These are phyloP conservation scores for Saccharomycopsis amapae DNA, from an alignment of 805 yeast species.

Conservation along the genomic window DNA sequence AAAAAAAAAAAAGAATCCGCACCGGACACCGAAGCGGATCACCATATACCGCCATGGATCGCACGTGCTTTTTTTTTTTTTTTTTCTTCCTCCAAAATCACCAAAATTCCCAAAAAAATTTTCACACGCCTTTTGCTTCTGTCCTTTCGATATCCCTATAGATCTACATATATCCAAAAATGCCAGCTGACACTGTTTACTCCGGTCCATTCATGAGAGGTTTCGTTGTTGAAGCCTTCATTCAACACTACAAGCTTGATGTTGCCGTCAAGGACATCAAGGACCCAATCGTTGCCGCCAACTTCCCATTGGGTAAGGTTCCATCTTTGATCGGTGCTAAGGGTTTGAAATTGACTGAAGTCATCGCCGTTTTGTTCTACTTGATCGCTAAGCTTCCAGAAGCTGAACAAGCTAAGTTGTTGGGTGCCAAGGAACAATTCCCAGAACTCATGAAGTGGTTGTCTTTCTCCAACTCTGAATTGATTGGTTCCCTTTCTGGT, in stretches of 20 bases:
- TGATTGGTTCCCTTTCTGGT: slow-evolving; percentile 28
- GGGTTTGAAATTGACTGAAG: slow-evolving; percentile 14
- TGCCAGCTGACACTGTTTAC: slow-evolving; percentile 11
- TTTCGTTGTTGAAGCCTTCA: slow-evolving; percentile 6
- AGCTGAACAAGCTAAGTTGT: slow-evolving; percentile 3
- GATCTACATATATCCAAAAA: slow-evolving; percentile 2
- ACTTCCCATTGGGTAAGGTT: slow-evolving; percentile 15
- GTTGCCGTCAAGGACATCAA: slow-evolving; percentile 1
- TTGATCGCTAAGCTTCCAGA: slow-evolving; percentile 10
- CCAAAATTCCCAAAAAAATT: background rate
- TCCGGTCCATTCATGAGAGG: slow-evolving; percentile 10
- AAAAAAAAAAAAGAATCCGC: too few species aligned
- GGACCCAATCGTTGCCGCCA: slow-evolving; percentile 3
- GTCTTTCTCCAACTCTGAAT: slow-evolving; percentile 14
- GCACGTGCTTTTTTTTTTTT: background rate
- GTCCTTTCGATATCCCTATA: background rate
- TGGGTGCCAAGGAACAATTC: slow-evolving; percentile 21
- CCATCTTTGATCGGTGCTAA: slow-evolving; percentile 15
- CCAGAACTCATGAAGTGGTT: slow-evolving; percentile 17
- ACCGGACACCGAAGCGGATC: too few species aligned
- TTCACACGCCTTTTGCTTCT: background rate
- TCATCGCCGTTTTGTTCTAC: slow-evolving; percentile 16
- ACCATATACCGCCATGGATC: too few species aligned
- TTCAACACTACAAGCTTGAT: slow-evolving; percentile 13
- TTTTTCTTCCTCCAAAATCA: background rate